Evolutionary conservation across 805 yeast species (phyloP), one percentile per base, ranked within the genome.

Genomic region (Debaryomyces prosopidis): DNA sequence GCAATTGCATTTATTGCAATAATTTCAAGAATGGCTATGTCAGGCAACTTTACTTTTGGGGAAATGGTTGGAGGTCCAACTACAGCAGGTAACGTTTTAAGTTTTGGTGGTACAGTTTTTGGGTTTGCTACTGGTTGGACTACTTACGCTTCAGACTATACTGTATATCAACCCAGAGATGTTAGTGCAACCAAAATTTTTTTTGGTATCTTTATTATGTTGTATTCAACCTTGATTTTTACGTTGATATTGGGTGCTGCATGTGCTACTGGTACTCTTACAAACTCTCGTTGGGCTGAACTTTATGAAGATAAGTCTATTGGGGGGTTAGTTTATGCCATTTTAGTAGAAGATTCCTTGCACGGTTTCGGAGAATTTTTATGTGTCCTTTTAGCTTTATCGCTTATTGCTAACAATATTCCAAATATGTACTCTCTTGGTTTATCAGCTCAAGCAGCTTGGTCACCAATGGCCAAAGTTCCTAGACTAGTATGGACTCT

Each of bases 41-140:
- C 87, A 43, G 79, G 79, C 39, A 80, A 79, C 50, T 88, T 90
- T 63, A 68, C 74, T 40, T 45, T 48, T 44, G 63, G 63, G 38
- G 45, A 50, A 34, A 57, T 55, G 61, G 56, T 47, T 18, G 69
- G 72, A 34, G 96, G 96, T 49, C 60, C 71, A 18, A 74, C 80
- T 23, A 84, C 85, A 47, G 95, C 94, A 27, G 96, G 89, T 51
- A 58, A 65, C 58, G 90, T 88, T 15, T 71, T 90, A 46, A 81
- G 92, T 16, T 89, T 85, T 54, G 96, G 96, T 62, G 84, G 90
- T 65, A 69, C 94, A 36, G 65, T 87, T 51, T 90, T 80, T 57
- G 97, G 97, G 51, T 90, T 85, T 60, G 95, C 96, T 41, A 80
- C 96, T 44, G 97, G 97, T 51, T 90, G 97, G 97, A 81, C 95